Evolutionary conservation across 257 asterid genomes (phyloP), one percentile per base, ranked within the genome.

Genomic region (Solanum gandarillasii): DNA sequence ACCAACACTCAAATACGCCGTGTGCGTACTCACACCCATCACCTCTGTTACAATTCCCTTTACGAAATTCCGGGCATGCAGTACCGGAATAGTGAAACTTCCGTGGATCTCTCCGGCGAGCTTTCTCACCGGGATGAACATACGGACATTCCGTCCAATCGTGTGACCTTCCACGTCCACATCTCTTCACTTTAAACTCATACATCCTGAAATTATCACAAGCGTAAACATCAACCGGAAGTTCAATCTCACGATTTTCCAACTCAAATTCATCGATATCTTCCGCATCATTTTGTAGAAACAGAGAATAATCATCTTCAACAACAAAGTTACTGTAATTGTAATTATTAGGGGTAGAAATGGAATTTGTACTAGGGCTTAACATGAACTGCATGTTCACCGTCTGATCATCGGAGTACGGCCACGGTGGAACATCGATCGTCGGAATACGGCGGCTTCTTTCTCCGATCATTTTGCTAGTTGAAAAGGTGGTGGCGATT

Each of bases 71-170:
- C 0, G 99, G 98, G 75, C 99, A 95, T 3, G 99, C 94, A 25
- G 94, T 89, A 31, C 97, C 98, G 27, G 98, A 92, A 70, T 96
- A 96, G 88, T 92, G 95, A 48, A 72, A 92, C 94, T 93, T 94
- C n/a, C 96, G 76, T 3, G 99, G 99, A 79, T 96, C 99, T 71
- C 99, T 90, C 88, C 99, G 95, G 70, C 99, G 94, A 9, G 99
- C 98, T 87, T 95, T 96, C 89, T 96, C 98, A 0, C 98, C 98
- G 1, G 98, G 98, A 88, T 95, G 98, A 35, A 96, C 98, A 72
- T 88, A 95, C 35, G 98, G 98, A 88, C 98, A 95, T 89, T 95
- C 98, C 3, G 98, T 96, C 99, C 99, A 96, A 89, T 95, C 99
- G 52, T 96, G 99, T 1, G 98, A 93, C 68, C 96, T 90, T 38